These are phyloP conservation scores for Smittium culicis DNA, from an alignment of 371 early-diverging fungal species.

Conservation along the genomic window DNA sequence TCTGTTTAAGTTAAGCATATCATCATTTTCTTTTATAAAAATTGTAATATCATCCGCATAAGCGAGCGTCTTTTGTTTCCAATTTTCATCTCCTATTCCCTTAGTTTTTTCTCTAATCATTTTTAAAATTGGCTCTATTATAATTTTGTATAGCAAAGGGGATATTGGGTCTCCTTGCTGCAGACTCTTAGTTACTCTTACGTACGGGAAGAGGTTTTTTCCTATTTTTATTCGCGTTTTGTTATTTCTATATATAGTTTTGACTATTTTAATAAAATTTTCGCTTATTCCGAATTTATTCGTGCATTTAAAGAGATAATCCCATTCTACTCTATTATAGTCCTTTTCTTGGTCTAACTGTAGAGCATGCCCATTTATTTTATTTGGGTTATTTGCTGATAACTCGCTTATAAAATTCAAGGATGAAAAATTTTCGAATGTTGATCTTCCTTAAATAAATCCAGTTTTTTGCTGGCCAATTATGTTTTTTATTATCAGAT, in stretches of 20 bases:
- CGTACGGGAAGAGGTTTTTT: neutral
- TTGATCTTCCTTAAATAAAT: neutral
- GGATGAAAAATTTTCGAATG: neutral
- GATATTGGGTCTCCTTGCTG: constrained; percentile 15
- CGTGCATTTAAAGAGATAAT: neutral
- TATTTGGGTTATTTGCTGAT: neutral
- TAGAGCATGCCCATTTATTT: neutral
- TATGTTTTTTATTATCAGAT: neutral
- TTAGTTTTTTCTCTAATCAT: neutral
- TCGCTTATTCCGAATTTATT: neutral
- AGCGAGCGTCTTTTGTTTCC: constrained; percentile 1
- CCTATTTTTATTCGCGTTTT: neutral
- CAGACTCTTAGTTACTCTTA: constrained; percentile 11
- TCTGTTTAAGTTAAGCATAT: neutral
- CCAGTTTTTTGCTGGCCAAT: neutral
- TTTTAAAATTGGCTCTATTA: constrained; percentile 13
- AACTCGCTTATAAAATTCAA: neutral
- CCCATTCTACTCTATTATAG: neutral
- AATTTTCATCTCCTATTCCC: neutral
- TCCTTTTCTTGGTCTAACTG: neutral
- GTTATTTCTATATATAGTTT: neutral
- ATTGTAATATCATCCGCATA: constrained; percentile 16
- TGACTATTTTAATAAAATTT: neutral
- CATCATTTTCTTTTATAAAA: neutral
- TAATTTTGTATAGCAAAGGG: constrained; percentile 14